Percentiles rank a stretch among this genome's conserved stretches.
phyloP scores from a whole-genome alignment of 2,329 filamentous ascomycete species.

The Metarhizium anisopliae region DNA sequence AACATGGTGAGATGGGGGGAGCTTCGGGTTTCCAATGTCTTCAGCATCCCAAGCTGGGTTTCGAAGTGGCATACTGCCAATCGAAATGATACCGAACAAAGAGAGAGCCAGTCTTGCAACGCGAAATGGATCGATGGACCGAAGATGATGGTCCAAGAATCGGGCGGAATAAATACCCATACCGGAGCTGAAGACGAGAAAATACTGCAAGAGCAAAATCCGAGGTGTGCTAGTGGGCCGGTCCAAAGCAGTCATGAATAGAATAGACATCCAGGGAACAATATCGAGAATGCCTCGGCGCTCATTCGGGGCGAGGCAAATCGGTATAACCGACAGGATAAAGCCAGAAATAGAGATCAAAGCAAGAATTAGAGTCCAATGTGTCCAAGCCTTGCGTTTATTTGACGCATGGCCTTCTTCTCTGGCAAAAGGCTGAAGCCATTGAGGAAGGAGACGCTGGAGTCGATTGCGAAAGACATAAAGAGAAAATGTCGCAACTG shows the following conservation, averaged over 20 bases:
- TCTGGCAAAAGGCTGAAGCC: constrained; percentile 33
- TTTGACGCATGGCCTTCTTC: constrained; percentile 20
- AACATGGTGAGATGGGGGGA: constrained; percentile 27
- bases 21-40: constrained; percentile 20
- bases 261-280: constrained; percentile 28
- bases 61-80: constrained; percentile 28
- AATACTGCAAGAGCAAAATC: constrained; percentile 29
- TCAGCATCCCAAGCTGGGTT: constrained; percentile 23
- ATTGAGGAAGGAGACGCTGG: constrained; percentile 24
- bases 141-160: constrained; percentile 17
- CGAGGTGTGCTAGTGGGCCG: constrained; percentile 34
- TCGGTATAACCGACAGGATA: constrained; percentile 20
- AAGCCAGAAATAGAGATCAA: constrained; percentile 25
- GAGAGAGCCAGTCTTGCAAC: constrained; percentile 14
- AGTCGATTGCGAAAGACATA: constrained; percentile 18
- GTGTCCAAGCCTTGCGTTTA: constrained; percentile 25
- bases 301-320: constrained; percentile 19
- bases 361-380: constrained; percentile 28
- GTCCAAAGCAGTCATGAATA: constrained; percentile 27
- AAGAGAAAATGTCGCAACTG: constrained; percentile 20
- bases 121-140: constrained; percentile 14
- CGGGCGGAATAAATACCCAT: constrained; percentile 20
- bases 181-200: constrained; percentile 22
- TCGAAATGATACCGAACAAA: constrained; percentile 18
- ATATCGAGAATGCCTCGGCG: constrained; percentile 22